These are phyloP conservation scores for Nowakowskiella sp. DNA, from an alignment of 192 early-diverging fungal species.

Conservation along the genomic window DNA sequence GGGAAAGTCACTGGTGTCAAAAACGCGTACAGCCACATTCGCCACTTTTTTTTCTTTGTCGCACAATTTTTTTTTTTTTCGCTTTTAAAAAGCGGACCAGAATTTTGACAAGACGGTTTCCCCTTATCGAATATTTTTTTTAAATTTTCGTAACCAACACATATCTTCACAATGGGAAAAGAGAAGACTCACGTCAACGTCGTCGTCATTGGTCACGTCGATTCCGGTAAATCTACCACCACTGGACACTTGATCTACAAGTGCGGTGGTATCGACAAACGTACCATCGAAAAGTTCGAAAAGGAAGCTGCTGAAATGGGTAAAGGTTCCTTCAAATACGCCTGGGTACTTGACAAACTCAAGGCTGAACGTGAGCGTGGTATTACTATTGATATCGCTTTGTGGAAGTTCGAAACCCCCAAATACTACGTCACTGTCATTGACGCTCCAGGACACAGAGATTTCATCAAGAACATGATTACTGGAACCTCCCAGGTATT, in stretches of 20 bases:
- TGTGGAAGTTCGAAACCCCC: constrained; percentile 92
- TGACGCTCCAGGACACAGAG: constrained; percentile 98
- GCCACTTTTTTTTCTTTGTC: too few relatives aligned
- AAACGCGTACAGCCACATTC: too few relatives aligned
- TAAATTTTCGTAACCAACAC: too few relatives aligned
- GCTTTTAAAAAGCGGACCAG: too few relatives aligned
- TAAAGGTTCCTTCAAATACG: constrained; percentile 99
- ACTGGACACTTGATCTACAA: constrained; percentile 99
- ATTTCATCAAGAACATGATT: constrained; percentile 95
- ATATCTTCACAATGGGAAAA: constrained; percentile 71
- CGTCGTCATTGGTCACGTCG: constrained; percentile 96
- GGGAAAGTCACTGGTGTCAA: too few relatives aligned
- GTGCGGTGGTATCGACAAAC: constrained; percentile 99
- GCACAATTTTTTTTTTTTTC: too few relatives aligned
- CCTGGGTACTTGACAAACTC: constrained; percentile 97
- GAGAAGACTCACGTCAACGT: constrained; percentile 74
- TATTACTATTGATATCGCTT: constrained; percentile 98
- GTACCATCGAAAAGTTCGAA: constrained; percentile 99
- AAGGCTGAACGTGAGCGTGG: constrained; percentile 99
- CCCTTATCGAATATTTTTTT: not conserved
- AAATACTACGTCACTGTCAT: constrained; percentile 98
- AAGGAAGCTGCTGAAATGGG: constrained; percentile 98
- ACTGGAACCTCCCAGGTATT: constrained; percentile 90
- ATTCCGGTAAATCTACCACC: constrained; percentile 99
- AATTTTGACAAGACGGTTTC: too few relatives aligned